Percentiles rank a stretch among this genome's conserved stretches.
Conservation (phyloP, 2,329 filamentous ascomycete genomes). For the Fusarium devonianum region DNA sequence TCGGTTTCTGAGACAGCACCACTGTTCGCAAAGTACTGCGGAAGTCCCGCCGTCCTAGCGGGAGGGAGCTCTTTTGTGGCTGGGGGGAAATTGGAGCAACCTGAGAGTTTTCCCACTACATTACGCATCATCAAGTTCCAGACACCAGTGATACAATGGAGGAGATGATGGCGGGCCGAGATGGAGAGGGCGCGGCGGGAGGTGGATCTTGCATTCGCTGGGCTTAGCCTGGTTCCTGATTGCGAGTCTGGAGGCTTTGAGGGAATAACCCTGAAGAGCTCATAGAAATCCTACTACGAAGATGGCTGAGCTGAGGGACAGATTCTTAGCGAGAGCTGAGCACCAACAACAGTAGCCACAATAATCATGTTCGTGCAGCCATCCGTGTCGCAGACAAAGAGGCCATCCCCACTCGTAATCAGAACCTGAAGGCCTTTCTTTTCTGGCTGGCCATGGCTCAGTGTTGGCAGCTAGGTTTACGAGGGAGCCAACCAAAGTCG, state of each 20-base stretch:
- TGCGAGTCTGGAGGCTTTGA: background rate
- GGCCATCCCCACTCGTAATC: conserved; percentile 5
- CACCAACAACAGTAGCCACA: background rate
- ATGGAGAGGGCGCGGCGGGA: conserved; percentile 22
- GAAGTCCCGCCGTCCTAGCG: conserved; percentile 1
- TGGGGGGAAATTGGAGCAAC: conserved; percentile 31
- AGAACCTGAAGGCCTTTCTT: background rate
- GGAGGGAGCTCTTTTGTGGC: conserved; percentile 30
- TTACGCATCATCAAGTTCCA: conserved; percentile 17
- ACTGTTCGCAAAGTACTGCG: background rate
- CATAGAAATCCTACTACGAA: too few species aligned
- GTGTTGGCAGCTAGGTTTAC: conserved; percentile 3
- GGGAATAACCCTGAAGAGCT: background rate
- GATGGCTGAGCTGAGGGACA: too few species aligned
- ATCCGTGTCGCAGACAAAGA: conserved; percentile 23
- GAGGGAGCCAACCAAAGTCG: too few species aligned
- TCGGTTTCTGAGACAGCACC: background rate
- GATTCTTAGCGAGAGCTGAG: conserved; percentile 2
- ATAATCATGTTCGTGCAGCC: conserved; percentile 26
- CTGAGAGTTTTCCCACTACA: conserved; percentile 11
- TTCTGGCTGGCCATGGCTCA: conserved; percentile 8
- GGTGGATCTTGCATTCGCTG: conserved; percentile 6
- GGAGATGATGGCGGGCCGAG: conserved; percentile 29
- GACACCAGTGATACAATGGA: conserved; percentile 14
- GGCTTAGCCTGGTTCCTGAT: background rate